These are phyloP conservation scores for Mycosphaerelloides madeirae DNA, from an alignment of 2,329 filamentous ascomycete genomes.

Conservation along the genomic window DNA sequence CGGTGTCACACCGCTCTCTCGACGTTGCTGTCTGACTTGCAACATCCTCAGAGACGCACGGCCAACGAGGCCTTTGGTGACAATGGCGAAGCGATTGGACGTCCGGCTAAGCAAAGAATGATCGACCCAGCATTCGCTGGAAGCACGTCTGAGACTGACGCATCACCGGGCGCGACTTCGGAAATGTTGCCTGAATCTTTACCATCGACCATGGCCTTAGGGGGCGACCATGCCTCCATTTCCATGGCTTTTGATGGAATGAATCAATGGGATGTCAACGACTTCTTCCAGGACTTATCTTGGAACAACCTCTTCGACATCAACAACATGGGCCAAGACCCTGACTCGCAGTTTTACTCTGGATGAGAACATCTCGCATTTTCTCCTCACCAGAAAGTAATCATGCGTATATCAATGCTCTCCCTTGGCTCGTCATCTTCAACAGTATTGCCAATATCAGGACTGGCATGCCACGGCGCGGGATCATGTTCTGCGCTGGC, in stretches of 20 bases:
- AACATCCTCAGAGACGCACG: constrained; percentile 10
- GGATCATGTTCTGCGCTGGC: background rate
- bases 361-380: constrained; percentile 14
- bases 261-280: constrained; percentile 17
- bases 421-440: constrained; percentile 5
- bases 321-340: constrained; percentile 12
- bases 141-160: background rate
- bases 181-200: too few species aligned
- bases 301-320: constrained; percentile 24
- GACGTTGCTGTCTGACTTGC: constrained; percentile 16
- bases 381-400: background rate
- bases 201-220: too few species aligned
- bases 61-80: constrained; percentile 11
- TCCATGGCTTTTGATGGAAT: background rate
- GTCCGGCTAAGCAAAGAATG: background rate
- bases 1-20: constrained; percentile 20
- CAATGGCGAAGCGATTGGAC: background rate
- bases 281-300: constrained; percentile 19
- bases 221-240: too few species aligned
- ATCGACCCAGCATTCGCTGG: background rate
- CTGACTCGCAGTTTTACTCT: constrained; percentile 16
- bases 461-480: constrained; percentile 6
- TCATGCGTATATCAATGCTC: constrained; percentile 4
- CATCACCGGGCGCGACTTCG: background rate
- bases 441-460: constrained; percentile 3